Conservation (phyloP, 768 basidiomycete genomes). For the Tulasnella sp. region DNA sequence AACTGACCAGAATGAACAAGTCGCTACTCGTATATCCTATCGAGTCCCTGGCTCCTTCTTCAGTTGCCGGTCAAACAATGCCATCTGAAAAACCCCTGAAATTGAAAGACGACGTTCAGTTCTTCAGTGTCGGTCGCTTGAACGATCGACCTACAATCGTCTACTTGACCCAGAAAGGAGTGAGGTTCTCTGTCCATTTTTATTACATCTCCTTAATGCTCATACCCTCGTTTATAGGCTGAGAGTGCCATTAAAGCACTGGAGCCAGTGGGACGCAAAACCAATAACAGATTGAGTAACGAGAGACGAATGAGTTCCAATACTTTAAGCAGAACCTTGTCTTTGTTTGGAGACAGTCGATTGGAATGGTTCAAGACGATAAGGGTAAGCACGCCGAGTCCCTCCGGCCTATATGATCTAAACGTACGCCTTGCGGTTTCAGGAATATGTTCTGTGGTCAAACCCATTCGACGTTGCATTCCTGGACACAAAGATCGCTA, state of each 20-base stretch:
- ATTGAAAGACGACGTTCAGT: conserved; percentile 85
- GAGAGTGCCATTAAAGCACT: conserved; percentile 93
- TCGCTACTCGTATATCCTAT: conserved; percentile 90
- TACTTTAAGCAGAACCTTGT: conserved; percentile 49
- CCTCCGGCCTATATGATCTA: no score
- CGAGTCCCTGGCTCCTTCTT: conserved; percentile 88
- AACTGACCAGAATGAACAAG: conserved; percentile 27
- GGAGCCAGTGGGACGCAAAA: conserved; percentile 55
- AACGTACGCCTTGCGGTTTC: background rate
- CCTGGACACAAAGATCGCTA: conserved; percentile 85
- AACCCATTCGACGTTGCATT: conserved; percentile 87
- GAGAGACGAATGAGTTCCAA: conserved; percentile 60
- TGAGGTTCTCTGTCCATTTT: conserved; percentile 24
- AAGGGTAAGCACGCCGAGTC: conserved; percentile 41
- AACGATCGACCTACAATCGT: conserved; percentile 81
- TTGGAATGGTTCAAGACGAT: conserved; percentile 94
- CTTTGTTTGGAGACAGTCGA: conserved; percentile 61
- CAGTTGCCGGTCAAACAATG: conserved; percentile 47
- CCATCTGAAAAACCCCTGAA: conserved; percentile 77
- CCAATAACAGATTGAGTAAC: conserved; percentile 58
- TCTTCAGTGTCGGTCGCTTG: conserved; percentile 87
- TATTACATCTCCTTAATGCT: background rate
- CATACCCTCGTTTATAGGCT: conserved; percentile 31
- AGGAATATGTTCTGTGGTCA: conserved; percentile 86
- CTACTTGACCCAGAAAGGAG: conserved; percentile 92